Percentiles rank a stretch among this genome's conserved stretches.
Conservation (phyloP, 768 basidiomycete genomes). For the Obba rivulosa region DNA sequence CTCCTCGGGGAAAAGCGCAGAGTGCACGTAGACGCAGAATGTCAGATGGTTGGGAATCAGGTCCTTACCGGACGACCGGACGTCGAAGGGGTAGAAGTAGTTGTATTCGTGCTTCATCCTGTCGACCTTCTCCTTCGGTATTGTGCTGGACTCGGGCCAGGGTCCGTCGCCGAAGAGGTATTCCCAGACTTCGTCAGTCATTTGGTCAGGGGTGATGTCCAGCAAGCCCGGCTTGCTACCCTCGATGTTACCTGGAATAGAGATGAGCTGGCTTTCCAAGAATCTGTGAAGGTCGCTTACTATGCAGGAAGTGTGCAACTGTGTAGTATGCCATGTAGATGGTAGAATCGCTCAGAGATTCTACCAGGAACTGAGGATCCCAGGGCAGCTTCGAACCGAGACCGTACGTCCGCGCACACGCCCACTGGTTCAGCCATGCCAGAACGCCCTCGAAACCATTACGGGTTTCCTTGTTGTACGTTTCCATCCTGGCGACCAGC, state of each 20-base stretch:
- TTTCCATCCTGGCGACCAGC: constrained; percentile 79
- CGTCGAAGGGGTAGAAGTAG: constrained; percentile 98
- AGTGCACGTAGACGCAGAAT: constrained; percentile 91
- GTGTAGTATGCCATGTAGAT: constrained; percentile 99
- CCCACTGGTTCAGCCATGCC: constrained; percentile 97
- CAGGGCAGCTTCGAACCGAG: constrained; percentile 94
- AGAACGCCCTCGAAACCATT: constrained; percentile 88
- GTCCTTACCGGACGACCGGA: constrained; percentile 97
- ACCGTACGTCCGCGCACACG: constrained; percentile 96
- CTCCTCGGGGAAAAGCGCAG: constrained; percentile 85
- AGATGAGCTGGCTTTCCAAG: constrained; percentile 7
- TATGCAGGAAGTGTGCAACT: constrained; percentile 84
- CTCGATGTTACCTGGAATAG: constrained; percentile 56
- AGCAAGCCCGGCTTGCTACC: constrained; percentile 78
- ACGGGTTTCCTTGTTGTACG: constrained; percentile 87
- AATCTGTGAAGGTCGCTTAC: constrained; percentile 35
- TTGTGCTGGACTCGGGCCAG: constrained; percentile 60
- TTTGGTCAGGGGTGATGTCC: constrained; percentile 81
- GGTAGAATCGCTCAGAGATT: constrained; percentile 95
- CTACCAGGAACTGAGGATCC: constrained; percentile 95
- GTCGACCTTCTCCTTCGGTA: constrained; percentile 75
- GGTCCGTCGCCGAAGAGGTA: constrained; percentile 80
- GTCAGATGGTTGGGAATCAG: constrained; percentile 94
- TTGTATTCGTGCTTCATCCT: constrained; percentile 84
- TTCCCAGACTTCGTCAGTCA: constrained; percentile 98